Base-by-base conservation (phyloP, 768 basidiomycete species). In the Panaeolus papilionaceus region DNA sequence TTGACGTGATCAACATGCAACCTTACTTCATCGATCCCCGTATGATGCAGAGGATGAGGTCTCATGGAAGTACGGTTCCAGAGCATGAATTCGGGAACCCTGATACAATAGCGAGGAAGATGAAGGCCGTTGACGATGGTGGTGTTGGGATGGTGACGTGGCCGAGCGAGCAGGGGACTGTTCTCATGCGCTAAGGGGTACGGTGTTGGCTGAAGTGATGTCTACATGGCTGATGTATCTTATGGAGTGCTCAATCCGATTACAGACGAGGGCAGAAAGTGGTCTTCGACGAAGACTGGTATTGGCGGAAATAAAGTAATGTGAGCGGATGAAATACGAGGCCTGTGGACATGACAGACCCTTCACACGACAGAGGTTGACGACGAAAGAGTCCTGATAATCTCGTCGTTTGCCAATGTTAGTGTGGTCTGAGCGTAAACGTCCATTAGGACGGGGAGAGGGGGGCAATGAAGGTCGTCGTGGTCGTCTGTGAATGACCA, bases 341-440 rank as follows among this genome's bases (percentile, higher is more conserved):
- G 3, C 33, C 2, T 33, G 33, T 2, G 33, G 33, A 33, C 33
- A 2, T 5, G 33, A 33, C 3, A 33, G 33, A 33, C 33, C 33
- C 5, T 33, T 33, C 2, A 33, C 33, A 33, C 33, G 3, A 33
- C 5, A 33, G 33, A 33, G 33, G 33, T 5, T 33, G 33, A 33
- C n/a, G 4, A 9, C n/a, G 73, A 74, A 28, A 37, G 28, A 33
- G 76, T 71, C 0, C 89, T 87, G 75, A 98, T 97, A 80, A 99
- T 98, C 76, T 99, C 98, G 78, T 98, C 97, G 72, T 99, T 23
- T 97, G 0, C 94, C 94, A 86, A 99, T 93, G 95, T 95, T 38
- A 95, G 82, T 38, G 99, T 85, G 0, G 90, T 87, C 67, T 96
- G 92, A 2, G 89, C 85, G 77, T 98, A 97, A 9, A 98, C 77